Conservation (phyloP, 2,329 filamentous ascomycete genomes). For the Pezicula neosporulosa region DNA sequence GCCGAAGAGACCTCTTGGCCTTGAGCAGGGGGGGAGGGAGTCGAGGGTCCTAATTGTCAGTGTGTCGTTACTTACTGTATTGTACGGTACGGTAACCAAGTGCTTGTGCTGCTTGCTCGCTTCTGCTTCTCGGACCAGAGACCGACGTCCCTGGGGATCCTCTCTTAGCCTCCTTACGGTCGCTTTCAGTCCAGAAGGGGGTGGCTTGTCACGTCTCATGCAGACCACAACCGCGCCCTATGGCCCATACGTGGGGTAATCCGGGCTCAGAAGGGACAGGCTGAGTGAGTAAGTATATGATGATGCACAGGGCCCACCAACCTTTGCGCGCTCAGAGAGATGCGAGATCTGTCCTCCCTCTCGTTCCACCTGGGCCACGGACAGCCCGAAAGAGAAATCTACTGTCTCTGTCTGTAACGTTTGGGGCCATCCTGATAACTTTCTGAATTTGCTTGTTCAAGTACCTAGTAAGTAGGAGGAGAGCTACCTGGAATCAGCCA, state of each 20-base stretch:
- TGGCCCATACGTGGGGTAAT: conserved; percentile 25
- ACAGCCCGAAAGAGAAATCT: conserved; percentile 11
- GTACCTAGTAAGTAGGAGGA: conserved; percentile 1
- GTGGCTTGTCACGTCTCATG: conserved; percentile 28
- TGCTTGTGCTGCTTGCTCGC: too few species aligned
- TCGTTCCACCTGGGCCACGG: conserved; percentile 9
- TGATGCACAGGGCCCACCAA: conserved; percentile 15
- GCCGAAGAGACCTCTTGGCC: conserved; percentile 17
- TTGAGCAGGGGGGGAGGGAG: conserved; percentile 2
- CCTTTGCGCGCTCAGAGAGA: not conserved
- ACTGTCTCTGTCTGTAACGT: conserved; percentile 16
- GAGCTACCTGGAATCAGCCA: conserved; percentile 16
- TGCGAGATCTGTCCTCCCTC: not conserved
- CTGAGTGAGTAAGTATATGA: conserved; percentile 19
- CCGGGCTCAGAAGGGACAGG: conserved; percentile 19
- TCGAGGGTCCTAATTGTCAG: too few species aligned
- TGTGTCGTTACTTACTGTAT: not conserved
- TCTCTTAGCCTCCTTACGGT: not conserved
- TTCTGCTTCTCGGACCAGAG: conserved; percentile 2
- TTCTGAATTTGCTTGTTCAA: conserved; percentile 10
- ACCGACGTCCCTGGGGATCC: not conserved
- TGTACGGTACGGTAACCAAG: too few species aligned
- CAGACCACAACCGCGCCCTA: conserved; percentile 19
- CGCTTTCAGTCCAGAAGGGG: conserved; percentile 16
- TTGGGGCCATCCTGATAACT: conserved; percentile 8